Evolutionary conservation across 1,139 yeast species (phyloP).

Genomic region (Kluyveromyces marxianus): DNA sequence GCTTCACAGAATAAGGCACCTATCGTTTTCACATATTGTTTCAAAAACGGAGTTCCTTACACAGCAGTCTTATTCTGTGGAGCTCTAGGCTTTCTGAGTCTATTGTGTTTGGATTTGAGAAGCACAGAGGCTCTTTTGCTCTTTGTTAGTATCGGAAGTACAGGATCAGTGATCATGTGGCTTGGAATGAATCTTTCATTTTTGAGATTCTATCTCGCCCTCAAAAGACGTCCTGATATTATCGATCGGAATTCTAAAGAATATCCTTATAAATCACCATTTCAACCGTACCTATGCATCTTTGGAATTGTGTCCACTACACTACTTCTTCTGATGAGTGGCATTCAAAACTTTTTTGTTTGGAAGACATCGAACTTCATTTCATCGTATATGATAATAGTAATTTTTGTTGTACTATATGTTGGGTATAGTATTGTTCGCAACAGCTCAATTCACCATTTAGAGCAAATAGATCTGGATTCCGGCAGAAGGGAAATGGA

Average conservation of each 20-base stretch:
- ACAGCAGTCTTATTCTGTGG: slow-evolving; percentile 59
- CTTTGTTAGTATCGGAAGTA: slow-evolving; percentile 55
- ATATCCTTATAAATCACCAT: slow-evolving; percentile 72
- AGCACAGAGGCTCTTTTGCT: slow-evolving; percentile 63
- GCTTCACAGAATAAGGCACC: slow-evolving; percentile 69
- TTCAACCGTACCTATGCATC: slow-evolving; percentile 70
- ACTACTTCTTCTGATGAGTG: slow-evolving; percentile 38
- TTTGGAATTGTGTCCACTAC: slow-evolving; percentile 60
- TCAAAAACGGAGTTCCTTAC: slow-evolving; percentile 65
- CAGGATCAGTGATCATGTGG: slow-evolving; percentile 74
- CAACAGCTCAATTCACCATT: slow-evolving; percentile 44
- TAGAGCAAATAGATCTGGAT: slow-evolving; percentile 67
- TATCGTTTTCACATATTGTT: slow-evolving; percentile 49
- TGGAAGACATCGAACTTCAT: slow-evolving; percentile 64
- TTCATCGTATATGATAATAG: slow-evolving; percentile 58
- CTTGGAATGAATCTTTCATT: slow-evolving; percentile 72
- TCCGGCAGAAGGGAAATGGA: slow-evolving; percentile 74
- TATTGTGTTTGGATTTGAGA: slow-evolving; percentile 47
- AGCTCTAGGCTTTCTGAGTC: slow-evolving; percentile 52
- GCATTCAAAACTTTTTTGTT: slow-evolving; percentile 24
- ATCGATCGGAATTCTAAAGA: slow-evolving; percentile 53
- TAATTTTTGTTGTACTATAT: slow-evolving; percentile 49
- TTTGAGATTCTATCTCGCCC: slow-evolving; percentile 62
- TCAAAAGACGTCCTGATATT: slow-evolving; percentile 59
- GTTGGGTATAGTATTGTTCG: slow-evolving; percentile 46